Evolutionary conservation across 2,329 filamentous ascomycete genomes (phyloP), one percentile per base, ranked within the genome.

Genomic region (Xylariaceae sp.): DNA sequence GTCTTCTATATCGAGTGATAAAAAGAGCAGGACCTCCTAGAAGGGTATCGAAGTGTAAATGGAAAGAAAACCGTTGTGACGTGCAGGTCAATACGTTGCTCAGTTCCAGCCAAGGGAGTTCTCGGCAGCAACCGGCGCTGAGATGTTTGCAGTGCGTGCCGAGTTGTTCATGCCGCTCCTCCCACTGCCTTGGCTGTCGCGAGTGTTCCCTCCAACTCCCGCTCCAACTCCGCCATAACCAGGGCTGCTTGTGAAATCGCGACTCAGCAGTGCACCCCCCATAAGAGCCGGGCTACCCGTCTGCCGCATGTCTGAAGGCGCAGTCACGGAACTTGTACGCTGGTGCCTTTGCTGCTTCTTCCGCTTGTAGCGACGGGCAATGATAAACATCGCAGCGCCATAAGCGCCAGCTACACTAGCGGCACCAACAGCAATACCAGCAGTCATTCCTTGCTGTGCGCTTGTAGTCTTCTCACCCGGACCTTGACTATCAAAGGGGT

Each of bases 61-160:
- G 14, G 32, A 67, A 62, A 67, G 65, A 65, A 69, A 69, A 66
- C 62, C 63, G 63, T 60, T 65, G 60, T 56, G 62, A 66, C 66
- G 67, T 72, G 62, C 58, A 67, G 58, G 60, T 73, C 71, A 67
- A 60, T 65, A 63, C 56, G 56, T 63, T 62, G 47, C 65, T 86
- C 82, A 97, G 79, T 96, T 96, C 93, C 93, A 97, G 68, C 93
- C 93, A 64, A 97, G 84, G 49, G 91, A 96, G 81, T 97, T 97
- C 79, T 96, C 92, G 2, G 92, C 89, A 74, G 93, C 93, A 61
- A 96, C 89, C 2, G 93, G 93, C 32, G 91, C 90, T 59, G 90
- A 96, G 72, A 97, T 96, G 74, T 88, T 80, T 43, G 81, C 81
- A 2, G 81, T 84, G 46, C 83, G 79, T 20, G 74, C 81, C 40